These are phyloP conservation scores for Aspergillus cavernicola DNA, from an alignment of 495 filamentous ascomycete species.

Conservation along the genomic window DNA sequence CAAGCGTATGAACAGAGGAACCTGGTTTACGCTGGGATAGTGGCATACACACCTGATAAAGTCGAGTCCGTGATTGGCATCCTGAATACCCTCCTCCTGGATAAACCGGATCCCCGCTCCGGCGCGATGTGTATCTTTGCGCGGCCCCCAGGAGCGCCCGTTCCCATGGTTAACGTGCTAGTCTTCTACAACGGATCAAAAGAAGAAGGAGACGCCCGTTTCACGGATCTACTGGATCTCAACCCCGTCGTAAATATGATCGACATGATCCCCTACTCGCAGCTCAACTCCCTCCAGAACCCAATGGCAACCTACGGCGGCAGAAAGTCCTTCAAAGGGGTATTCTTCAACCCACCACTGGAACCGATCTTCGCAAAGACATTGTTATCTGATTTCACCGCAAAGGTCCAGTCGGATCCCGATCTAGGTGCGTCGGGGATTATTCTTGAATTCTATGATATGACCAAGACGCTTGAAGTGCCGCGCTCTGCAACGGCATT, in stretches of 20 bases:
- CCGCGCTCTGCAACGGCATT: slow-evolving; percentile 15
- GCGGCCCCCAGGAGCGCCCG: slow-evolving; percentile 29
- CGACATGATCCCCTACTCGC: slow-evolving; percentile 38
- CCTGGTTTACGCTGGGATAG: slow-evolving; percentile 37
- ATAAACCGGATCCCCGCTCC: slow-evolving; percentile 25
- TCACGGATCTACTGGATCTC: slow-evolving; percentile 33
- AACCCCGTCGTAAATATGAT: slow-evolving; percentile 35
- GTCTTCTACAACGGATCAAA: slow-evolving; percentile 51
- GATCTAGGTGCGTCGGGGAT: slow-evolving; percentile 2
- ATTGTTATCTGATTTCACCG: slow-evolving; percentile 27
- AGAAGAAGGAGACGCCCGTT: slow-evolving; percentile 37
- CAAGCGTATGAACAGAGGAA: slow-evolving; percentile 30
- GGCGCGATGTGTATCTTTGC: slow-evolving; percentile 40
- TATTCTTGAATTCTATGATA: slow-evolving; percentile 12
- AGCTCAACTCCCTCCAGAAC: slow-evolving; percentile 41
- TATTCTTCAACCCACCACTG: slow-evolving; percentile 45
- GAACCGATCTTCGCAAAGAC: slow-evolving; percentile 19
- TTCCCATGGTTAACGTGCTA: slow-evolving; percentile 36
- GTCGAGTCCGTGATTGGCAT: slow-evolving; percentile 31
- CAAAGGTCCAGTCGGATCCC: slow-evolving; percentile 18
- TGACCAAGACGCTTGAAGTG: slow-evolving; percentile 10
- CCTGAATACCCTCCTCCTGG: slow-evolving; percentile 30
- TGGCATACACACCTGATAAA: slow-evolving; percentile 36
- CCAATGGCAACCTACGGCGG: slow-evolving; percentile 39
- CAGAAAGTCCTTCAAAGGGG: slow-evolving; percentile 45